A percentile compares a stretch with the other conserved stretches of the same genome.
phyloP scores from a whole-genome alignment of 495 filamentous ascomycete species.

The Pyrenula massariospora region DNA sequence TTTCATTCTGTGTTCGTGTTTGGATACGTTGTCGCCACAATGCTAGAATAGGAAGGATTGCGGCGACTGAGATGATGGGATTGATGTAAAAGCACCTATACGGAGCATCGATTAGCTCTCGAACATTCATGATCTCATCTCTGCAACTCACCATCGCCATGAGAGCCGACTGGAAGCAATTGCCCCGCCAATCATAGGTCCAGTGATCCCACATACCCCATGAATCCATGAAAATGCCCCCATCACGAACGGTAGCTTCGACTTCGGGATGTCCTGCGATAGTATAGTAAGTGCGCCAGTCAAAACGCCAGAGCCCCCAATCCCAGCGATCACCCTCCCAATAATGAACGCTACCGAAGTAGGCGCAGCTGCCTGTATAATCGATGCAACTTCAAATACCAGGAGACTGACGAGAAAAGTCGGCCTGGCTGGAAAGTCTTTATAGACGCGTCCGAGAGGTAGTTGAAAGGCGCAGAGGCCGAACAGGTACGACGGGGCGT shows the following conservation, averaged over 20 bases:
- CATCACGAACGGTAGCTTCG: constrained; percentile 40
- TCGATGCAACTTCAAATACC: neutral
- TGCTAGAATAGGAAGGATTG: neutral
- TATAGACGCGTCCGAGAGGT: neutral
- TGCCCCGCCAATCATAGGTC: constrained; percentile 26
- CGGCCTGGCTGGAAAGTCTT: neutral
- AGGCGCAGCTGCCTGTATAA: constrained; percentile 29
- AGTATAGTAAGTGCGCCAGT: constrained; percentile 42
- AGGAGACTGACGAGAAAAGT: neutral
- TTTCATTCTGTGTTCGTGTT: constrained; percentile 3
- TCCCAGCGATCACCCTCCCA: constrained; percentile 39
- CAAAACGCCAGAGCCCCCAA: constrained; percentile 39
- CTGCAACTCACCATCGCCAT: no score
- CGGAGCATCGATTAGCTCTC: no score
- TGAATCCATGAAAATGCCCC: constrained; percentile 33
- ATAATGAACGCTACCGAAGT: constrained; percentile 59
- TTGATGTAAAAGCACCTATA: constrained; percentile 30
- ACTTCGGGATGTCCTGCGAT: constrained; percentile 40
- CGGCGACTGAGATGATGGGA: constrained; percentile 1
- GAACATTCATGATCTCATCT: no score
- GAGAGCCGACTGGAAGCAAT: no score
- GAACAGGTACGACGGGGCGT: neutral
- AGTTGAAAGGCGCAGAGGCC: neutral
- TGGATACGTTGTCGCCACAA: neutral
- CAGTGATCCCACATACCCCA: constrained; percentile 41